Conservation (phyloP, 2,329 filamentous ascomycete species). For the Penicillium sp. region DNA sequence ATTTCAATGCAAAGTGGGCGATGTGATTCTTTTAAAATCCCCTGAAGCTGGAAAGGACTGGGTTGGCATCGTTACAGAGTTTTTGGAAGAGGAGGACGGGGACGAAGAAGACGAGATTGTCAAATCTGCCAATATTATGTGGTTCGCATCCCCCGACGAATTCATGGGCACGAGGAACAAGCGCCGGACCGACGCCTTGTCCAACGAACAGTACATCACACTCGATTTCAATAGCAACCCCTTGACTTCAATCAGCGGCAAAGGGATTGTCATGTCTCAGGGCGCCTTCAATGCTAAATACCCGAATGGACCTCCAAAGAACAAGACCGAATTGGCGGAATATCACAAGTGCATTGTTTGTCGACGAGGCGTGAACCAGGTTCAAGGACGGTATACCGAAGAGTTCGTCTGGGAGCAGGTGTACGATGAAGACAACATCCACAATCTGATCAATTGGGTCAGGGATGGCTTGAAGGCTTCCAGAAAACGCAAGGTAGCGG, state of each 20-base stretch:
- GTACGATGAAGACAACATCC: constrained; percentile 65
- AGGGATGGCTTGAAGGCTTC: constrained; percentile 64
- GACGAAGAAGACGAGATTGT: constrained; percentile 50
- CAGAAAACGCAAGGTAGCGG: constrained; percentile 50
- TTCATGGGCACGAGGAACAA: constrained; percentile 82
- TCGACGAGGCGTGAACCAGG: constrained; percentile 80
- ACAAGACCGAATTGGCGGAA: constrained; percentile 58
- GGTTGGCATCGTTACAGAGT: constrained; percentile 85
- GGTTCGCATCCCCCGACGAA: constrained; percentile 83
- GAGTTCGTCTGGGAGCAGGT: constrained; percentile 91
- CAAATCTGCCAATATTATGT: constrained; percentile 86
- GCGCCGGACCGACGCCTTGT: constrained; percentile 75
- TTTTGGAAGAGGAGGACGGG: constrained; percentile 69
- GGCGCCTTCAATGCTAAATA: constrained; percentile 65
- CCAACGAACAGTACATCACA: constrained; percentile 90
- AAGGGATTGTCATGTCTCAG: constrained; percentile 73
- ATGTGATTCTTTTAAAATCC: constrained; percentile 81
- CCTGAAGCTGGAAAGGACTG: constrained; percentile 84
- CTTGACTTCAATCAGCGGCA: constrained; percentile 84
- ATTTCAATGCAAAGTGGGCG: constrained; percentile 78
- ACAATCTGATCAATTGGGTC: constrained; percentile 63
- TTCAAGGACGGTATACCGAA: constrained; percentile 85
- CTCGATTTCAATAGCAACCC: constrained; percentile 84
- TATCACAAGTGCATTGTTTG: constrained; percentile 87
- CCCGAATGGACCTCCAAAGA: constrained; percentile 72